Base-by-base conservation (phyloP, 169 alveolate species). In the Condylostoma magnum region DNA sequence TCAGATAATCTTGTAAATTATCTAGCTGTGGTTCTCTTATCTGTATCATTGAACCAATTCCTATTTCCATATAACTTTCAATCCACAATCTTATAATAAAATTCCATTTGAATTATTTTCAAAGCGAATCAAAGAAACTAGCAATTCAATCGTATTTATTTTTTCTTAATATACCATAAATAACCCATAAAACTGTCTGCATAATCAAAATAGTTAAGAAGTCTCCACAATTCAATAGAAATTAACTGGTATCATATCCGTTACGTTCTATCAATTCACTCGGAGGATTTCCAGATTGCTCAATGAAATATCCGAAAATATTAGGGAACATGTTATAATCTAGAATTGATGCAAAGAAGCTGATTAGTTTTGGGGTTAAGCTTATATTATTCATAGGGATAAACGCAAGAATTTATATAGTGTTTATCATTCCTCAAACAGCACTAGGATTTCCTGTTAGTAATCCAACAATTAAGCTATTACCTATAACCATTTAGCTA, bases 371-470 rank as follows among this genome's bases (percentile, higher is more conserved):
- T 3, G 34, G 0, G 20, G 73, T 18, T 2, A 63, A 22, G 12
- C 41, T 20, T 4, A 12, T 43, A 4, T 30, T 25, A 12, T 33
- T n/a, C 33, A 63, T 27, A 1, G 73, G 1, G 15, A 63, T 18
- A 28, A 18, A 63, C 4, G 38, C 18, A 3, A 63, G 18, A 15
- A 63, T 63, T 25, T 43, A 37, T 2, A 63, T 38, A 5, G 38
- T 41, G 20, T 34, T 63, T 5, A 63, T 2, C 15, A 63, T 1
- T 5, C 46, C 4, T 34, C 73, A 63, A 12, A 44, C 2, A 0
- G 73, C 20, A 5, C 46, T 2, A 27, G 73, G 73, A 25, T 44
- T 63, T n/a, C n/a, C n/a, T n/a, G n/a, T n/a, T n/a, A n/a, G n/a
- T n/a, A n/a, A n/a, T n/a, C n/a, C n/a, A n/a, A n/a, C n/a, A n/a